Base-by-base conservation (phyloP, 1,284 basidiomycete genomes). In the Rhodotorula glutinis region DNA sequence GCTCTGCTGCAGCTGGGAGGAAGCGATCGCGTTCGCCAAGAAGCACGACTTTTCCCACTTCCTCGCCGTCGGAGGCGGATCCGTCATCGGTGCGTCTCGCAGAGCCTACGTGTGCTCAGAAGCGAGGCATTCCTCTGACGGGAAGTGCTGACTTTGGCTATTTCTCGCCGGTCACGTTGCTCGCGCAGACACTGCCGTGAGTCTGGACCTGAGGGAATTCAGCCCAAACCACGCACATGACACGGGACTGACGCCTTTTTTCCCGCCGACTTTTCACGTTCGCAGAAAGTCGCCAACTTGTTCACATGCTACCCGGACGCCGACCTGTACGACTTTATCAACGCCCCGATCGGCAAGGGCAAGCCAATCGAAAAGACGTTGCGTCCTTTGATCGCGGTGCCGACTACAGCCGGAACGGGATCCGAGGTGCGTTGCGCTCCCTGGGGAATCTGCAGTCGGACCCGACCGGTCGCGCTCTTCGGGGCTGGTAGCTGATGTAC, bases 361-460 rank as follows among this genome's bases (percentile, higher is more conserved):
- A 83, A 87, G 43, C 70, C 73, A 9, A 72, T 98, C 71, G 82
- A 84, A 40, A 82, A 90, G 77, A 81, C 82, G 40, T 82, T 98
- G 49, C 82, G 86, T 38, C 95, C 95, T 23, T 82, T 98, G 53
- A 93, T 98, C 69, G 93, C 93, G 55, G 86, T 97, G 29, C 93
- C 93, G 16, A 98, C 95, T 3, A 98, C 94, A 11, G 94, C 95
- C 51, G 93, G 94, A 60, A 98, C 94, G n/a, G 94, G 93, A 19
- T 92, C 91, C 3, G 92, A 71, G 66, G 70, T 74, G 46, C 44
- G 62, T 55, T 27, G n/a, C n/a, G n/a, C n/a, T 11, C 33, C 33
- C 5, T 11, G 7, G 33, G 7, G 7, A 38, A 7, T 38, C 33
- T 38, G 3, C 21, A 16, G 43, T 19, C 43, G 17, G 21, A 44